A percentile compares a stretch with the other conserved stretches of the same genome.
Conservation (phyloP, 164 flowering plant species). For the Umbellularia californica region DNA sequence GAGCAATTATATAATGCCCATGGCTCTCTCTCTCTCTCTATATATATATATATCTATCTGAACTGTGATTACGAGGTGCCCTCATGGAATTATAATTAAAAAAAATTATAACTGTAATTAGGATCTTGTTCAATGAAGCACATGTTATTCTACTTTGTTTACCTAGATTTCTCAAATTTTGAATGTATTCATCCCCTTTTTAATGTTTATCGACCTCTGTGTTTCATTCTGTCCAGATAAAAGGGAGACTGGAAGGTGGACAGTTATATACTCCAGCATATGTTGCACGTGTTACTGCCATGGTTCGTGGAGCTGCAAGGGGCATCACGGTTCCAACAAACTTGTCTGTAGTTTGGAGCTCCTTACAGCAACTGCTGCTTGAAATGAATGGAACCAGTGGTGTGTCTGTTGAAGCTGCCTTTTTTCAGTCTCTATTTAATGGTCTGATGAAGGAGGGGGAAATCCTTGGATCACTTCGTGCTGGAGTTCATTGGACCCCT, state of each 20-base stretch:
- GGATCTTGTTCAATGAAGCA: neutral
- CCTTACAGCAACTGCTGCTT: slow-evolving; percentile 66
- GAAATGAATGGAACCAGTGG: slow-evolving; percentile 77
- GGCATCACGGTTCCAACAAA: slow-evolving; percentile 84
- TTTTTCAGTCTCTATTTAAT: slow-evolving; percentile 86
- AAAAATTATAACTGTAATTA: too few relatives aligned
- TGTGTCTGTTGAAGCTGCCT: slow-evolving; percentile 73
- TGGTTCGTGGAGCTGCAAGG: slow-evolving; percentile 97
- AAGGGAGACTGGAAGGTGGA: slow-evolving; percentile 98
- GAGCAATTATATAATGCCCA: neutral
- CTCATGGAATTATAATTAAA: too few relatives aligned
- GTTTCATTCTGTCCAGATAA: slow-evolving; percentile 45
- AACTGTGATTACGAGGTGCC: too few relatives aligned
- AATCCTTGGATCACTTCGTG: slow-evolving; percentile 89
- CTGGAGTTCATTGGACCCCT: slow-evolving; percentile 97
- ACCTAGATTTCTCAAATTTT: neutral
- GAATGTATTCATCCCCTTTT: neutral
- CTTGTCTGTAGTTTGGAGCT: slow-evolving; percentile 73
- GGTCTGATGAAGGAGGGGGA: slow-evolving; percentile 71
- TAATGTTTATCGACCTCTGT: neutral
- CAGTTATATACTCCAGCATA: slow-evolving; percentile 90
- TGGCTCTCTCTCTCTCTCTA: too few relatives aligned
- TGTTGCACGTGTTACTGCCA: slow-evolving; percentile 84
- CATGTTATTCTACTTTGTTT: neutral
- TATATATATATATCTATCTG: too few relatives aligned